Conservation (phyloP, 164 flowering plant species). For the Aristolochia fimbriata region DNA sequence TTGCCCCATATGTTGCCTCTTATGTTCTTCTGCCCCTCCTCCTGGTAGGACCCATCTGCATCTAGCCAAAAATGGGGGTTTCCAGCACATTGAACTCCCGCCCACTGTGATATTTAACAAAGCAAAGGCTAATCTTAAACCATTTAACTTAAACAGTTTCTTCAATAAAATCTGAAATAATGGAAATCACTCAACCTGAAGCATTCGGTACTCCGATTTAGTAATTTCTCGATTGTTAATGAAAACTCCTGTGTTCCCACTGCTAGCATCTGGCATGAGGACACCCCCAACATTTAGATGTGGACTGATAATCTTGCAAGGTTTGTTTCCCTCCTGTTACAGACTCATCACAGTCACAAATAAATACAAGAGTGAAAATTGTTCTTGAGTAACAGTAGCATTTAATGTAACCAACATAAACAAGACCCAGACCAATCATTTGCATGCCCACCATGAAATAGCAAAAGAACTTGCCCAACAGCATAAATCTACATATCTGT, state of each 20-base stretch:
- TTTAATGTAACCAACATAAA: background rate
- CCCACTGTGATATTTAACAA: constrained; percentile 40
- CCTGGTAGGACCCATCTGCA: constrained; percentile 91
- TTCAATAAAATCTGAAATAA: background rate
- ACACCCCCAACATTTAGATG: constrained; percentile 76
- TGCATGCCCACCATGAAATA: too few relatives aligned
- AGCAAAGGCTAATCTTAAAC: background rate
- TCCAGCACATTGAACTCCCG: constrained; percentile 97
- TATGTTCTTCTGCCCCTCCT: constrained; percentile 89
- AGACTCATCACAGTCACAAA: constrained; percentile 7
- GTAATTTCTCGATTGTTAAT: constrained; percentile 94
- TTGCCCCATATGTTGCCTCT: constrained; percentile 93
- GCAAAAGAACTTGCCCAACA: too few relatives aligned
- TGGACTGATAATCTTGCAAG: constrained; percentile 70
- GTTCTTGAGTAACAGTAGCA: background rate
- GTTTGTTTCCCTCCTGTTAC: constrained; percentile 89
- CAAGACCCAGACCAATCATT: too few relatives aligned
- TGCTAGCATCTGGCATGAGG: constrained; percentile 67
- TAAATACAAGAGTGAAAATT: constrained; percentile 5
- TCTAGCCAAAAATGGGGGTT: constrained; percentile 96
- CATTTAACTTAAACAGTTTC: background rate
- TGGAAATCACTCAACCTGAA: constrained; percentile 42
- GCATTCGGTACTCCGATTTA: constrained; percentile 74
- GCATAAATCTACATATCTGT: too few relatives aligned
- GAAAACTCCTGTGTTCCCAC: constrained; percentile 78